A percentile compares a stretch with the other conserved stretches of the same genome.
Evolutionary conservation across 148 eudicot genomes (phyloP).

Genomic region (Rhododendron griersonianum): DNA sequence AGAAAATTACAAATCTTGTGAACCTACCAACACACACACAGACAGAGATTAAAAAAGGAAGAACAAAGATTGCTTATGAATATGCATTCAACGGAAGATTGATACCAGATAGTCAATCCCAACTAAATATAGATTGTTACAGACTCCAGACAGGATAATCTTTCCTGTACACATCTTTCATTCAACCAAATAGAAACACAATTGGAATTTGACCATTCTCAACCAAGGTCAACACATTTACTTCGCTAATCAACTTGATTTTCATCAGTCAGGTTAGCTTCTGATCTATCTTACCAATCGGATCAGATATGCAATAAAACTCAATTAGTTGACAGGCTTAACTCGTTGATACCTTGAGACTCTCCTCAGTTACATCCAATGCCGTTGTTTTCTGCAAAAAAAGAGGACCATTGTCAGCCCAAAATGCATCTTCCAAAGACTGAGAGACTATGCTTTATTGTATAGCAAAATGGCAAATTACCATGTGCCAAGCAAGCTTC

Average conservation of each 20-base stretch:
- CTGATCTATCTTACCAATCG: neutral
- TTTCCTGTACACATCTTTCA: neutral
- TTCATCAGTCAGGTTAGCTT: slow-evolving; percentile 1
- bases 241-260: neutral
- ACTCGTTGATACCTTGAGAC: slow-evolving; percentile 58
- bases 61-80: neutral
- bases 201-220: neutral
- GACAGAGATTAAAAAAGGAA: no score
- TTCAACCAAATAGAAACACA: neutral
- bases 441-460: neutral
- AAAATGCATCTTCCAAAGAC: slow-evolving; percentile 2
- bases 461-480: neutral
- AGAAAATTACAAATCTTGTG: neutral
- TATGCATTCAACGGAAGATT: neutral
- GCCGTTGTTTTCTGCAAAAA: slow-evolving; percentile 69
- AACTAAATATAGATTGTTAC: neutral
- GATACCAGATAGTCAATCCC: neutral
- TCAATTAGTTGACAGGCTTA: neutral
- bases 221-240: neutral
- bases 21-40: neutral
- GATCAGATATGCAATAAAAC: neutral
- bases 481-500: neutral
- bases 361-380: slow-evolving; percentile 68
- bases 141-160: neutral
- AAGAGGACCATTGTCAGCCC: slow-evolving; percentile 5